These are phyloP conservation scores for Silene coronaria DNA, from an alignment of 179 eudicot species.

Conservation along the genomic window DNA sequence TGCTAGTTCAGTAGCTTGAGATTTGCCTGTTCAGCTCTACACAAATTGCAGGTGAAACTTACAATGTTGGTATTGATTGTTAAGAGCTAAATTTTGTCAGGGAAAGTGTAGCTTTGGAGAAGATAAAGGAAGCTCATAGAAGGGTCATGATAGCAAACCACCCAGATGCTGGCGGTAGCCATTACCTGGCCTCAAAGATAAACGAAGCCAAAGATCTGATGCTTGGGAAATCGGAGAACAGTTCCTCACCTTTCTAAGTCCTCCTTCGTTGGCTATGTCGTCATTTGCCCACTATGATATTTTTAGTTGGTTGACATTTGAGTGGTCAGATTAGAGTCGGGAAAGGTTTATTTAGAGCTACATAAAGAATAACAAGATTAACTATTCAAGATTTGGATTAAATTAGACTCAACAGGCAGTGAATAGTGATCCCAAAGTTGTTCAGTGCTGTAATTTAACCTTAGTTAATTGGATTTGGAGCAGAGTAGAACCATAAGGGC, in stretches of 20 bases:
- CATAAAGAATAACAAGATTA: background rate
- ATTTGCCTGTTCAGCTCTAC: background rate
- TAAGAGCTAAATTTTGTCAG: conserved; percentile 26
- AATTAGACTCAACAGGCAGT: background rate
- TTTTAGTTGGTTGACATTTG: background rate
- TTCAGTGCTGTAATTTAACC: background rate
- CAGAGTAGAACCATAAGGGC: background rate
- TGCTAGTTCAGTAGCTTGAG: background rate
- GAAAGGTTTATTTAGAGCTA: background rate
- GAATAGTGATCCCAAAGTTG: background rate
- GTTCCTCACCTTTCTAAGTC: conserved; percentile 48
- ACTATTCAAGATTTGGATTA: background rate
- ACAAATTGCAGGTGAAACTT: background rate
- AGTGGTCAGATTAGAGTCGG: background rate
- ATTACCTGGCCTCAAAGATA: conserved; percentile 66
- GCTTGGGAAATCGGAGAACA: conserved; percentile 45
- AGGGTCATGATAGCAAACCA: conserved; percentile 79
- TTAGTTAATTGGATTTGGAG: background rate
- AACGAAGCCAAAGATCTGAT: conserved; percentile 71
- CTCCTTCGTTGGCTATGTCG: background rate
- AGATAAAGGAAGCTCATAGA: conserved; percentile 67
- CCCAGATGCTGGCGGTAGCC: conserved; percentile 85
- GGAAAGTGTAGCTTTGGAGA: conserved; percentile 54
- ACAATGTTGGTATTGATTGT: background rate
- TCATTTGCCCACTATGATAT: background rate